phyloP scores from a whole-genome alignment of 108 stramenopile species.

The Pseudonitzschia pungens region DNA sequence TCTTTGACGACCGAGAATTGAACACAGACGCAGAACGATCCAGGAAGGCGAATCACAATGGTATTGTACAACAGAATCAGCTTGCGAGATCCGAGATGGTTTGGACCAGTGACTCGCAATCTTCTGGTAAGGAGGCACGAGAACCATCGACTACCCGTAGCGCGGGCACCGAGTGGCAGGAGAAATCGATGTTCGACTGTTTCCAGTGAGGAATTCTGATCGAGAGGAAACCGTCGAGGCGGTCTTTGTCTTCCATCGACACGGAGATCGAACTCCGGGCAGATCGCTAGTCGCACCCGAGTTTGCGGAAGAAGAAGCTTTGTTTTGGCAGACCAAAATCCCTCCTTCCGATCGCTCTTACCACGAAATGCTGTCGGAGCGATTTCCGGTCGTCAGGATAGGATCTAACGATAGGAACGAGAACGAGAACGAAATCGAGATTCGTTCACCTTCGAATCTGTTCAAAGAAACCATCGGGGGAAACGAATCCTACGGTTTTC shows the following conservation, averaged over 20 bases:
- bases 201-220: too few species aligned
- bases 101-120: not conserved
- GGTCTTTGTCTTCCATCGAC: conserved; percentile 74
- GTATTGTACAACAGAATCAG: not conserved
- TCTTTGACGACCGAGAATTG: too few species aligned
- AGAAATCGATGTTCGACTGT: too few species aligned
- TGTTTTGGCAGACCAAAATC: conserved; percentile 47
- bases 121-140: not conserved
- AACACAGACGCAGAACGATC: too few species aligned
- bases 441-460: not conserved
- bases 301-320: conserved; percentile 40
- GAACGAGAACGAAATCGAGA: not conserved
- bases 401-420: not conserved
- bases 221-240: conserved; percentile 50
- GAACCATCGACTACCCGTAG: not conserved
- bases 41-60: not conserved
- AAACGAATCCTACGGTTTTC: conserved; percentile 57
- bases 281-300: conserved; percentile 40
- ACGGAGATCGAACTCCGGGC: conserved; percentile 74
- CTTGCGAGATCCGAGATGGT: not conserved
- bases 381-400: not conserved
- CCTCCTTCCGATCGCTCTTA: conserved; percentile 15
- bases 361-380: not conserved
- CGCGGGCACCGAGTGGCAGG: not conserved
- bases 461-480: not conserved